phyloP scores from a whole-genome alignment of 768 basidiomycete species.

The Phanerochaete carnosa region DNA sequence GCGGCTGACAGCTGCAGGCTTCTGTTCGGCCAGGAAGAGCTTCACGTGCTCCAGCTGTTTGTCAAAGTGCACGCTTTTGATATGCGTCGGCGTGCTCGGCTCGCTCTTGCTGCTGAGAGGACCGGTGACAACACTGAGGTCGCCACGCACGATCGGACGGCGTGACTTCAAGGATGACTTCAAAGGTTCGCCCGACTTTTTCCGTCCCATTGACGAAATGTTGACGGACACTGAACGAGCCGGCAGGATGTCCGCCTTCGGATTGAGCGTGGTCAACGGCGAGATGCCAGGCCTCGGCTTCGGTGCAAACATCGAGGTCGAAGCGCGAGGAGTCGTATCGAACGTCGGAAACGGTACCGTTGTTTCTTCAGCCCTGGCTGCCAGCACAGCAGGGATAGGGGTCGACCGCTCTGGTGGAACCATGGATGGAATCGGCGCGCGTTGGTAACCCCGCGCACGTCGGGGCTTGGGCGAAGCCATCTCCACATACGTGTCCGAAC shows the following conservation, averaged over 20 bases:
- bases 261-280: neutral
- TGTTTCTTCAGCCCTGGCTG: slow-evolving; percentile 9
- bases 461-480: slow-evolving; percentile 20
- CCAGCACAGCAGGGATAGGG: slow-evolving; percentile 37
- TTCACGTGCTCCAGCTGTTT: slow-evolving; percentile 90
- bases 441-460: slow-evolving; percentile 24
- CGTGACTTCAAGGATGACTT: slow-evolving; percentile 85
- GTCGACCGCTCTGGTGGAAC: slow-evolving; percentile 41
- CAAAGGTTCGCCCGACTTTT: slow-evolving; percentile 92
- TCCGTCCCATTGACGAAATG: slow-evolving; percentile 58
- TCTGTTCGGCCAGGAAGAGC: slow-evolving; percentile 92
- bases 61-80: slow-evolving; percentile 93
- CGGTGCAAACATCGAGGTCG: neutral
- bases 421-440: slow-evolving; percentile 20
- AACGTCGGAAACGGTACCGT: slow-evolving; percentile 6
- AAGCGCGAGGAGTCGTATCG: slow-evolving; percentile 11
- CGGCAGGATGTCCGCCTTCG: slow-evolving; percentile 4
- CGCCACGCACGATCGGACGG: slow-evolving; percentile 43
- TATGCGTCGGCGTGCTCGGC: slow-evolving; percentile 73
- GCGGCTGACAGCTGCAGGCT: slow-evolving; percentile 89
- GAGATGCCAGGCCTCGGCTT: neutral
- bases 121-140: slow-evolving; percentile 49
- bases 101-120: slow-evolving; percentile 53
- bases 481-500: slow-evolving; percentile 17
- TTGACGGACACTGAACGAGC: slow-evolving; percentile 24